phyloP scores from a whole-genome alignment of 768 basidiomycete genomes.

The Trametes cinnabarina region DNA sequence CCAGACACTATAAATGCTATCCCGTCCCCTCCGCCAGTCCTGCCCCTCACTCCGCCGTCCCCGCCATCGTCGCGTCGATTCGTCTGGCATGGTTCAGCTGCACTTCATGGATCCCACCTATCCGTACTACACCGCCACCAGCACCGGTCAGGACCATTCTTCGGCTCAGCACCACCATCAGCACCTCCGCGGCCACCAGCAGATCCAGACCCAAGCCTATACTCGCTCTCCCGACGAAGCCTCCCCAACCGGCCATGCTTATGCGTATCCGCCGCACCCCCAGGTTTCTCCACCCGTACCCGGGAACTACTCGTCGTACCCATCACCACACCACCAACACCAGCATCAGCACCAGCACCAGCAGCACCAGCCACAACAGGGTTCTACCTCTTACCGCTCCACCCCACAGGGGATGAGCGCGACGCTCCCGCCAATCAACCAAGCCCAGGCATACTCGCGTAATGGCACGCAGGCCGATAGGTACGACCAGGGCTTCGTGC shows the following conservation, averaged over 20 bases:
- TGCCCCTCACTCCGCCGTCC: neutral
- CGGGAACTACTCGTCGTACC: neutral
- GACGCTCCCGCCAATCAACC: conserved; percentile 8
- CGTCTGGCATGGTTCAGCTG: conserved; percentile 12
- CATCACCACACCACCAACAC: neutral
- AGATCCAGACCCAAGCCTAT: conserved; percentile 8
- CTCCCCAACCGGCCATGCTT: neutral
- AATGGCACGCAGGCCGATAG: conserved; percentile 3
- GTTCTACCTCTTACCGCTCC: conserved; percentile 9
- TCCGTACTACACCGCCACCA: conserved; percentile 13
- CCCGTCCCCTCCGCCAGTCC: neutral
- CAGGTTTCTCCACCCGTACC: neutral
- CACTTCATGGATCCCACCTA: conserved; percentile 14
- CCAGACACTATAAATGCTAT: conserved; percentile 13
- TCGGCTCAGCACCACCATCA: conserved; percentile 2
- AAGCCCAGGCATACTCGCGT: conserved; percentile 10
- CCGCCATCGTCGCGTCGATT: neutral
- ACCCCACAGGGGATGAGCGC: conserved; percentile 5
- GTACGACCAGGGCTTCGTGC: conserved; percentile 6
- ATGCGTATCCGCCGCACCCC: neutral
- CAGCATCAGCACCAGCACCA: conserved; percentile 6
- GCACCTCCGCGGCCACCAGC: conserved; percentile 8
- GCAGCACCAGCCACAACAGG: conserved; percentile 1
- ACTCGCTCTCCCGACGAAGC: conserved; percentile 6
- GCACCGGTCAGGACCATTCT: conserved; percentile 2